Conservation (phyloP, 2,329 filamentous ascomycete species). For the Ciborinia camelliae region DNA sequence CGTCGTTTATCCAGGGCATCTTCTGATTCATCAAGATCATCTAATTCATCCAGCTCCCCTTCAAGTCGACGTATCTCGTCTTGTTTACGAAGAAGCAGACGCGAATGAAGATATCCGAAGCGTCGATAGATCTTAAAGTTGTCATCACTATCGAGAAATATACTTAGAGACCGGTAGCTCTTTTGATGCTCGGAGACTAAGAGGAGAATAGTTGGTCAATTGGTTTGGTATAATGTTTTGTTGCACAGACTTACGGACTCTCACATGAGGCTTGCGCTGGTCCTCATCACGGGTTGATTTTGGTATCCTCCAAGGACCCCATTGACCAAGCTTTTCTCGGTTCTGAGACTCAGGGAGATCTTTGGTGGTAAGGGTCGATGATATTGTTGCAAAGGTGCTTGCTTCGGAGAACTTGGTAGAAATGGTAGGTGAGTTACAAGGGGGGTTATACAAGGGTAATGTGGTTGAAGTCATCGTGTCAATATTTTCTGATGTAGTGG, state of each 20-base stretch:
- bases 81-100: constrained; percentile 36
- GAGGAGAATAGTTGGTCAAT: not conserved
- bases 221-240: not conserved
- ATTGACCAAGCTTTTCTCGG: not conserved
- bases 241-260: constrained; percentile 3
- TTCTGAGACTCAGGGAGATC: not conserved
- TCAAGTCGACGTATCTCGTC: constrained; percentile 28
- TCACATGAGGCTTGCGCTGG: not conserved
- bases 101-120: constrained; percentile 42
- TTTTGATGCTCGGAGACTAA: constrained; percentile 24
- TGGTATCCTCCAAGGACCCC: not conserved
- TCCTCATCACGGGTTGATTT: not conserved
- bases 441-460: constrained; percentile 3
- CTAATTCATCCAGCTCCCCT: constrained; percentile 25
- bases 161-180: constrained; percentile 41
- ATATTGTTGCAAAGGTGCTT: not conserved
- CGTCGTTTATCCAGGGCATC: constrained; percentile 1
- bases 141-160: constrained; percentile 43
- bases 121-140: constrained; percentile 43
- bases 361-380: not conserved
- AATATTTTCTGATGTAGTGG: not conserved
- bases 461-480: not conserved
- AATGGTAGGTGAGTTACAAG: not conserved
- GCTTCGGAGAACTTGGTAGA: not conserved
- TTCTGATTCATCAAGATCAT: constrained; percentile 20